phyloP scores from a whole-genome alignment of 2,329 filamentous ascomycete species.

The Aspergillus sp. region DNA sequence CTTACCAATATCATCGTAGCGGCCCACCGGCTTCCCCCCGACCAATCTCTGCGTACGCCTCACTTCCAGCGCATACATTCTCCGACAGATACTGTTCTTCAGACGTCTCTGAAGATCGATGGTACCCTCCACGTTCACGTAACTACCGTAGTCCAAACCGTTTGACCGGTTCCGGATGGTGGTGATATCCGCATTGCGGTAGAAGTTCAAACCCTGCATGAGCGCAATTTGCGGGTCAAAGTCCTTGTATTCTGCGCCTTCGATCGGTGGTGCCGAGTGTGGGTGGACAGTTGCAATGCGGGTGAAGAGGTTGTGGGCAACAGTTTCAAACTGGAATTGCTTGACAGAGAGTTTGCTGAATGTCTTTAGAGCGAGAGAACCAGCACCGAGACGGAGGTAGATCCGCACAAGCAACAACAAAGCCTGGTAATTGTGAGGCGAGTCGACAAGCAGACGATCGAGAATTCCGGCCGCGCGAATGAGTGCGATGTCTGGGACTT shows the following conservation, averaged over 20 bases:
- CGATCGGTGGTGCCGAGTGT: slow-evolving; percentile 33
- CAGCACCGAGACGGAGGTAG: slow-evolving; percentile 38
- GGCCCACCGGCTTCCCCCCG: slow-evolving; percentile 29
- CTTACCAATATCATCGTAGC: slow-evolving; percentile 34
- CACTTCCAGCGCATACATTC: slow-evolving; percentile 38
- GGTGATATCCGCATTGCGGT: slow-evolving; percentile 32
- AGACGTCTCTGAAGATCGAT: slow-evolving; percentile 35
- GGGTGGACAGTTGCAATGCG: slow-evolving; percentile 44
- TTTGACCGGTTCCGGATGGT: slow-evolving; percentile 29
- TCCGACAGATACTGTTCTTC: slow-evolving; percentile 34
- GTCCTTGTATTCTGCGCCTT: slow-evolving; percentile 34
- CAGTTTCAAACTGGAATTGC: slow-evolving; percentile 43
- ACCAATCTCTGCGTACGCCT: slow-evolving; percentile 35
- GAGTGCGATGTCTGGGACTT: slow-evolving; percentile 23
- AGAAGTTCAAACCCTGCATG: slow-evolving; percentile 36
- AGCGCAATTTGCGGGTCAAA: slow-evolving; percentile 37
- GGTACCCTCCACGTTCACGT: slow-evolving; percentile 38
- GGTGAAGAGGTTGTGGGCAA: slow-evolving; percentile 43
- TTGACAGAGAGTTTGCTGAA: slow-evolving; percentile 43
- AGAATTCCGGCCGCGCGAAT: slow-evolving; percentile 34
- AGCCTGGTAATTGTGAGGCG: slow-evolving; percentile 42
- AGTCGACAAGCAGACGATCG: slow-evolving; percentile 34
- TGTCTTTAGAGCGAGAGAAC: slow-evolving; percentile 40
- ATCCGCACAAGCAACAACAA: slow-evolving; percentile 39
- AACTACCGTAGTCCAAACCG: slow-evolving; percentile 37